Base-by-base conservation (phyloP, 2,329 filamentous ascomycete species). In the Gliomastix tumulicola region DNA sequence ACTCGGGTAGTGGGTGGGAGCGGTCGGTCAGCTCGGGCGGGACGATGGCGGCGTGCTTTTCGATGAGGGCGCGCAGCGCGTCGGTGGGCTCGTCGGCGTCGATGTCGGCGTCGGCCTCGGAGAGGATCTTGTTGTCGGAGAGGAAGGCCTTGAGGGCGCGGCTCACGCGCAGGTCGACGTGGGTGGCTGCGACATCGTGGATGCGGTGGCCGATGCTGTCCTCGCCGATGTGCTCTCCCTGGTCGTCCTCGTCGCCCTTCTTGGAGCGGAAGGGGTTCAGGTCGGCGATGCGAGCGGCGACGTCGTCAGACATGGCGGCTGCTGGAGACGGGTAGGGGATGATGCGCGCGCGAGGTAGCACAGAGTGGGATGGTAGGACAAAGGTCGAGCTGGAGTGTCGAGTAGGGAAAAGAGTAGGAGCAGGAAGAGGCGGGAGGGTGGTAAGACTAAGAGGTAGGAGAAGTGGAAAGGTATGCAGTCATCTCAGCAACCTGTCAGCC, bases 1-100 rank as follows among this genome's bases (percentile, higher is more conserved):
- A 86, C 44, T 84, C 78, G 3, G 79, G 73, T 17, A 86, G 59
- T 2, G 79, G 73, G 44, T 76, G 65, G 10, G 69, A 74, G 39
- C 75, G 63, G 48, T 82, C 75, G 8, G 69, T 68, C 11, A 80
- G 55, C 36, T 68, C 57, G 3, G 54, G 41, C 0, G 79, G 79
- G 2, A 82, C 73, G 25, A 64, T 50, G 47, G 79, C 69, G 54
- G 82, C 74, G 21, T 73, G 68, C 44, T 66, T 71, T 41, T 71
- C 63, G 7, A 84, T 61, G 13, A 83, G 57, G 3, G 62, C 57
- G 17, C 62, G 57, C 18, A 84, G 54, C 1, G 65, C 67, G 3
- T 50, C 48, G 3, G 68, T 65, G 7, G 62, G 56, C n/a, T 63
- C 65, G 1, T 55, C 44, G 17, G 49, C 49, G 30, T 71, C 63